These are phyloP conservation scores for Chaetomium fimeti DNA, from an alignment of 495 filamentous ascomycete genomes.

Conservation along the genomic window DNA sequence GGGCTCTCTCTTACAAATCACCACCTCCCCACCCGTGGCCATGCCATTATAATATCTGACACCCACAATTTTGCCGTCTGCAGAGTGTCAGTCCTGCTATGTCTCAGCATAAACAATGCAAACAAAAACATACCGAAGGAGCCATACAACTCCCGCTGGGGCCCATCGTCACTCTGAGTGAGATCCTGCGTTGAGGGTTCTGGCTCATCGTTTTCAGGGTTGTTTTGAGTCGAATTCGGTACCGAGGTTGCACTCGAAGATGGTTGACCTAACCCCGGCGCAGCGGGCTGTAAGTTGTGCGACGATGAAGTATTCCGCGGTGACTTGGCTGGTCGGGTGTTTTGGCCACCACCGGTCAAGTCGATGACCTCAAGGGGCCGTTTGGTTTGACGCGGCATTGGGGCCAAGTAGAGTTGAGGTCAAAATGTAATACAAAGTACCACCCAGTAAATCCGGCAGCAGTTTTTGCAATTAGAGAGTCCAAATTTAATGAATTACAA, in stretches of 20 bases:
- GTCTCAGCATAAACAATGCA: neutral
- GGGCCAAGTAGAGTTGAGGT: neutral
- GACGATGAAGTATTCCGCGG: conserved; percentile 16
- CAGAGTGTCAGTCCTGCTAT: conserved; percentile 34
- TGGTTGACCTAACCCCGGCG: neutral
- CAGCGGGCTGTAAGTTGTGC: neutral
- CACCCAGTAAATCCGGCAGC: neutral
- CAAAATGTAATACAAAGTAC: neutral
- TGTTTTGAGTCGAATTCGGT: neutral
- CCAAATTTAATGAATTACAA: too few relatives aligned
- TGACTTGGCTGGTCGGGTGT: conserved; percentile 18
- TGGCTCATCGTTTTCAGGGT: conserved; percentile 32
- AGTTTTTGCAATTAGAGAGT: neutral
- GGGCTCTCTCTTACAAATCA: conserved; percentile 67
- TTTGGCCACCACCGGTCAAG: neutral
- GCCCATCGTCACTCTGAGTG: conserved; percentile 50
- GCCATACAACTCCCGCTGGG: conserved; percentile 53
- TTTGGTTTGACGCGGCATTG: conserved; percentile 17
- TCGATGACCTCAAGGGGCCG: conserved; percentile 14
- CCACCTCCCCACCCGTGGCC: conserved; percentile 69
- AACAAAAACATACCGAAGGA: conserved; percentile 33
- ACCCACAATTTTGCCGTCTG: conserved; percentile 72
- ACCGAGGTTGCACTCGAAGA: neutral
- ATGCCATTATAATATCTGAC: conserved; percentile 73
- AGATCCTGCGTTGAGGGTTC: conserved; percentile 52